phyloP scores from a whole-genome alignment of 176 grass and related monocot genomes.

The Calamus simplicifolius region DNA sequence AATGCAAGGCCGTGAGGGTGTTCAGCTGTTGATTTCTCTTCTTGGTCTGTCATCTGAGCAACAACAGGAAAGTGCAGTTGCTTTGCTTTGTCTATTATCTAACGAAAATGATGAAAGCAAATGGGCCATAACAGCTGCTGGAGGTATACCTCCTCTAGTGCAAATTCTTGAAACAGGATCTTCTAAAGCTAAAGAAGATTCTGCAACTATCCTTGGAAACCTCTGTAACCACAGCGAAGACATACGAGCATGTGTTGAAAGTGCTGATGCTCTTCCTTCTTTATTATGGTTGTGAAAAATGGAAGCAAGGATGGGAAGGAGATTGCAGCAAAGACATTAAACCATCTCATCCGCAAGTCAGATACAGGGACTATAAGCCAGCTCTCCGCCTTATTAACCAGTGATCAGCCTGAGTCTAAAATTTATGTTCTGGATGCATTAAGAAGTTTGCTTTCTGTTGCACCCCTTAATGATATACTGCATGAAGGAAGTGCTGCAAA shows the following conservation, averaged over 20 bases:
- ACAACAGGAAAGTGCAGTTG: constrained; percentile 98
- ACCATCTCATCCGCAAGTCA: constrained; percentile 96
- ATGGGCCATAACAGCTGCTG: constrained; percentile 99
- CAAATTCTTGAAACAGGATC: constrained; percentile 98
- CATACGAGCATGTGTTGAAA: constrained; percentile 98
- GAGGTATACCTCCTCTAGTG: constrained; percentile 99
- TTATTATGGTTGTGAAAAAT: constrained; percentile 99
- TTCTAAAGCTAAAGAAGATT: constrained; percentile 99
- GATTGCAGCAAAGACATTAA: constrained; percentile 97
- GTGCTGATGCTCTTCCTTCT: constrained; percentile 95
- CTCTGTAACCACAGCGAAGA: constrained; percentile 99
- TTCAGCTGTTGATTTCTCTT: constrained; percentile 95
- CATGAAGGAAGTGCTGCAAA: constrained; percentile 97
- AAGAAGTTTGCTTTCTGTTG: constrained; percentile 94
- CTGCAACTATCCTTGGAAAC: constrained; percentile 95
- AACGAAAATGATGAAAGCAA: constrained; percentile 99
- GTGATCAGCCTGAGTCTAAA: constrained; percentile 96
- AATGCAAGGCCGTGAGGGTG: constrained; percentile 95
- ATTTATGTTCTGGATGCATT: constrained; percentile 96
- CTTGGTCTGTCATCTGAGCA: constrained; percentile 98
- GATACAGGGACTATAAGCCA: constrained; percentile 98
- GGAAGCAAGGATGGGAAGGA: constrained; percentile 96
- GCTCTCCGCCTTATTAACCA: constrained; percentile 87
- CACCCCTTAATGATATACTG: constrained; percentile 85
- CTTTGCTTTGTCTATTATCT: constrained; percentile 82